Base-by-base conservation (phyloP, 23 red algal genomes). In the Gracilaria gracilis region DNA sequence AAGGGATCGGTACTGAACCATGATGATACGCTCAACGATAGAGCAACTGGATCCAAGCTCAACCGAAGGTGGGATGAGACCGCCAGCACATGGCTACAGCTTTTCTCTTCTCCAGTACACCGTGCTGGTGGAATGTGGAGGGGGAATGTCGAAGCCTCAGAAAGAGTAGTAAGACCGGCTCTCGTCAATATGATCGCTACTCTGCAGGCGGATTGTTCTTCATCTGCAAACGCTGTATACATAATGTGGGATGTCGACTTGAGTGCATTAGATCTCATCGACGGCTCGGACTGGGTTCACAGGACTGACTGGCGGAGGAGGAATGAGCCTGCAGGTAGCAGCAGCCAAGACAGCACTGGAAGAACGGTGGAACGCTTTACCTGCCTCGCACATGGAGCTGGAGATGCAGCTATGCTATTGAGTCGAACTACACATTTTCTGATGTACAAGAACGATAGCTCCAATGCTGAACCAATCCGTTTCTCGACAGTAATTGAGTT, bases 1-100 rank as follows among this genome's bases (percentile, higher is more conserved):
- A 25, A 39, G 9, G 84, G 84, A 23, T 58, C 42, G 50, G 55
- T 88, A 31, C 70, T 88, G 16, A 64, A 64, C 16, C 84, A 75
- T 54, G 67, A 88, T 35, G 84, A 88, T 66, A 75, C 84, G 3
- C 49, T 88, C 9, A 88, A 88, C 28, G 66, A 88, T 29, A 64
- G 84, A 33, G 58, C 39, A 6, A 31, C 44, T 20, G 84, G 38
- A 16, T 88, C 84, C 23, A 9, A 88, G 27, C 33, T 75, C 42
- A 46, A 25, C 2, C 0, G 53, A 0, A 65, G 70, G 2, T 88
- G 84, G 84, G 25, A 37, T 29, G 65, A 24, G 16, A 88, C 84
- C 5, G 40, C 25, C 4, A 75, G 32, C 29, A 57, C 84, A 11
- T 88, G 84, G 84, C 4, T 1, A 2, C 16, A 46, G 33, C 16